phyloP scores from a whole-genome alignment of 306 rosid genomes.

The Prunus armeniaca region DNA sequence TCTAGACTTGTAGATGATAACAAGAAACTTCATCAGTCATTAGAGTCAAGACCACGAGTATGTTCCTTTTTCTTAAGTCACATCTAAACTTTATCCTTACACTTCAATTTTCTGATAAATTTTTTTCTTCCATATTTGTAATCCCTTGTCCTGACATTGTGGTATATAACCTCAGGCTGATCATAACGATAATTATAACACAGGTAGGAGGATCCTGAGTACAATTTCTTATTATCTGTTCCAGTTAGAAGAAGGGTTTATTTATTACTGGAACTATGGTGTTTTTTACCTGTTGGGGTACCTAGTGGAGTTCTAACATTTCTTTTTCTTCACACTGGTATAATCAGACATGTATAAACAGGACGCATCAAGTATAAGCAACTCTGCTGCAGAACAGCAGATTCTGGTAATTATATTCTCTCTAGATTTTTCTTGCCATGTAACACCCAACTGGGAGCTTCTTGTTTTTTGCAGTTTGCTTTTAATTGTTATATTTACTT shows the following conservation, averaged over 20 bases:
- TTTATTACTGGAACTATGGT: background rate
- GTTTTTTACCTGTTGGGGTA: constrained; percentile 2
- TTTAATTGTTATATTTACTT: background rate
- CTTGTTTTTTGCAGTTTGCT: background rate
- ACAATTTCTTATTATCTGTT: constrained; percentile 15
- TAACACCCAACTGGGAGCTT: background rate
- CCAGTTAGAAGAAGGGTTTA: constrained; percentile 3
- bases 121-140: constrained; percentile 16
- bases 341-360: constrained; percentile 61
- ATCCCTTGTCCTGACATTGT: constrained; percentile 20
- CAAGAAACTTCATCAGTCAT: constrained; percentile 66
- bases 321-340: constrained; percentile 29
- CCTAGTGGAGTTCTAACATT: constrained; percentile 18
- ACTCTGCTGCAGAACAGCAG: constrained; percentile 83
- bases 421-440: constrained; percentile 11
- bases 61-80: constrained; percentile 22
- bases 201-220: constrained; percentile 53
- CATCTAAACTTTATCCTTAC: constrained; percentile 1
- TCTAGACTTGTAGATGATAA: constrained; percentile 77
- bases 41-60: constrained; percentile 71
- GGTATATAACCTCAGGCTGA: constrained; percentile 55
- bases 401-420: constrained; percentile 64
- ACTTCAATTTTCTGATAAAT: constrained; percentile 9
- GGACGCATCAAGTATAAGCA: constrained; percentile 54
- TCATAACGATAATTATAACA: constrained; percentile 41